A percentile compares a stretch with the other conserved stretches of the same genome.
These are phyloP conservation scores for Lasiosphaeris hirsuta DNA, from an alignment of 495 filamentous ascomycete genomes.

Conservation along the genomic window DNA sequence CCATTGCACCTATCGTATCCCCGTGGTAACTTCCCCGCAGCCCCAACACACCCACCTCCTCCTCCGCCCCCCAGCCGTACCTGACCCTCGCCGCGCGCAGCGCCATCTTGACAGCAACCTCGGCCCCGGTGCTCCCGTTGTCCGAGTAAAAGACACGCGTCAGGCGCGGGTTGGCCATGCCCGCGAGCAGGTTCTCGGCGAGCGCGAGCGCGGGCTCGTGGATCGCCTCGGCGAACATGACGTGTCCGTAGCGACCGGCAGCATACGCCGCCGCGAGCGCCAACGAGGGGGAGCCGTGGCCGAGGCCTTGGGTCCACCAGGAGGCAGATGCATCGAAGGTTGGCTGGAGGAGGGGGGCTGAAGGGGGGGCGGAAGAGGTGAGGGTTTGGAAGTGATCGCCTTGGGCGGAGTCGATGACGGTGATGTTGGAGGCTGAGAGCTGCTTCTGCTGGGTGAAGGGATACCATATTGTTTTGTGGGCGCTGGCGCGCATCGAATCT, in stretches of 20 bases:
- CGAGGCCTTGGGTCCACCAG: slow-evolving; percentile 84
- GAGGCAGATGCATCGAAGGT: slow-evolving; percentile 77
- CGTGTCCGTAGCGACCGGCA: slow-evolving; percentile 78
- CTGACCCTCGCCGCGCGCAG: slow-evolving; percentile 58
- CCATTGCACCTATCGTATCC: slow-evolving; percentile 80
- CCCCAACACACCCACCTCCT: slow-evolving; percentile 60
- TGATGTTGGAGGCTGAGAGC: slow-evolving; percentile 55
- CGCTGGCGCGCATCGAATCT: slow-evolving; percentile 55
- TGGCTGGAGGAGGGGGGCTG: slow-evolving; percentile 45
- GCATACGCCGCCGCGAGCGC: slow-evolving; percentile 71
- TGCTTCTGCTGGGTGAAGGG: slow-evolving; percentile 76
- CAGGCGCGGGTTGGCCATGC: slow-evolving; percentile 57
- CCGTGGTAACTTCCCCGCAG: slow-evolving; percentile 76
- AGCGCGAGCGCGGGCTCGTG: slow-evolving; percentile 68
- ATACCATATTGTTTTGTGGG: slow-evolving; percentile 66
- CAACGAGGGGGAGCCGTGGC: slow-evolving; percentile 66
- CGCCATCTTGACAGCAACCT: slow-evolving; percentile 80
- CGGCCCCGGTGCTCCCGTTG: slow-evolving; percentile 74
- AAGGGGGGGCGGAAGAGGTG: neutral
- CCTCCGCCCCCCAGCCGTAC: slow-evolving; percentile 57
- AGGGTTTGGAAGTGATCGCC: slow-evolving; percentile 71
- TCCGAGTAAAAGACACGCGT: slow-evolving; percentile 71
- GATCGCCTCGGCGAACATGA: slow-evolving; percentile 74
- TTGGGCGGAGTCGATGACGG: slow-evolving; percentile 69
- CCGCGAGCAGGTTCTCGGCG: slow-evolving; percentile 56